phyloP scores from a whole-genome alignment of 192 early-diverging fungal species.

The Spizellomyces punctatus region DNA sequence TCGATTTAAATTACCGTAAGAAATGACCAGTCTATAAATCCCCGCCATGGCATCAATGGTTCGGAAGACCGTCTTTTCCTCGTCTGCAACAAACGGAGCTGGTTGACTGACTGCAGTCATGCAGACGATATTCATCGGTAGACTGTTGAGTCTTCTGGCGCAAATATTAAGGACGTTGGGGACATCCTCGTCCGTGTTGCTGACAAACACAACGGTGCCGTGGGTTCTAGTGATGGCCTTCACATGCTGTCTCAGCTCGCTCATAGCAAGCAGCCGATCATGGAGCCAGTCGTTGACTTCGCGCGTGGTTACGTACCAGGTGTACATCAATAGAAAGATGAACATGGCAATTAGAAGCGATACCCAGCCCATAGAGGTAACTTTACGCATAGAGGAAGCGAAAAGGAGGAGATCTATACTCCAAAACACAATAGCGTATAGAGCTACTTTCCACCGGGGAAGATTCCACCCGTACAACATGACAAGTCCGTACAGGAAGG shows the following conservation, averaged over 20 bases:
- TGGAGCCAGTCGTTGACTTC: slow-evolving; percentile 37
- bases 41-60: slow-evolving; percentile 45
- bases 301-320: slow-evolving; percentile 34
- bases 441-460: slow-evolving; percentile 22
- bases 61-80: slow-evolving; percentile 44
- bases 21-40: slow-evolving; percentile 49
- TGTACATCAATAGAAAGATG: slow-evolving; percentile 48
- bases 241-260: slow-evolving; percentile 38
- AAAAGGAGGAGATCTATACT: slow-evolving; percentile 39
- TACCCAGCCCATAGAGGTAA: slow-evolving; percentile 40
- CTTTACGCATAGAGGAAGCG: slow-evolving; percentile 30
- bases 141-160: slow-evolving; percentile 36
- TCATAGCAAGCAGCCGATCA: slow-evolving; percentile 35
- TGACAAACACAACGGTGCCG: slow-evolving; percentile 48
- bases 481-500: slow-evolving; percentile 38
- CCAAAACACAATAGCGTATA: slow-evolving; percentile 30
- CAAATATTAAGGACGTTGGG: slow-evolving; percentile 48
- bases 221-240: slow-evolving; percentile 37
- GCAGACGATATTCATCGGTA: slow-evolving; percentile 47
- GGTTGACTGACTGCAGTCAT: slow-evolving; percentile 41
- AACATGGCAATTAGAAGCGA: slow-evolving; percentile 27
- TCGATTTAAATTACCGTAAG: slow-evolving; percentile 31
- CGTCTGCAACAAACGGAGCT: slow-evolving; percentile 49
- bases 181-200: slow-evolving; percentile 50
- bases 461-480: slow-evolving; percentile 43